A percentile compares a stretch with the other conserved stretches of the same genome.
phyloP scores from a whole-genome alignment of 129 eudicot species.

The Escallonia herrerae region DNA sequence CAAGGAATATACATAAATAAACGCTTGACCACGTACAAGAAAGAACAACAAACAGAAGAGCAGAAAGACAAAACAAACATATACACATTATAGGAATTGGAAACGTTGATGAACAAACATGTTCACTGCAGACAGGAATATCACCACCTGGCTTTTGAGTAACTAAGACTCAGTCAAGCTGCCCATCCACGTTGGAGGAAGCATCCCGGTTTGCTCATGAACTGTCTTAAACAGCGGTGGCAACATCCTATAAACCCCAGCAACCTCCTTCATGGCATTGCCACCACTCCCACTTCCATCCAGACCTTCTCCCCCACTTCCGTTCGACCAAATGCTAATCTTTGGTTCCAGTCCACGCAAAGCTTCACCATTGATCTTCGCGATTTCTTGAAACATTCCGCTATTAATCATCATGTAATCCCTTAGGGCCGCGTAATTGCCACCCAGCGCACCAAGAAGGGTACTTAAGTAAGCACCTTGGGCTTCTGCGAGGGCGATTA shows the following conservation, averaged over 20 bases:
- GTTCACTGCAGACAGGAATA: too few relatives aligned
- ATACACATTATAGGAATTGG: not conserved
- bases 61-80: not conserved
- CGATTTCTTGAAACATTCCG: conserved; percentile 24
- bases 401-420: conserved; percentile 26
- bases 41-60: too few relatives aligned
- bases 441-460: conserved; percentile 6
- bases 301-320: conserved; percentile 7
- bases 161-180: conserved; percentile 8
- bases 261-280: conserved; percentile 19
- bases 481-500: conserved; percentile 18
- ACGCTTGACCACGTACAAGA: not conserved
- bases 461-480: conserved; percentile 19
- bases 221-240: conserved; percentile 30
- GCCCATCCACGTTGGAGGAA: conserved; percentile 34
- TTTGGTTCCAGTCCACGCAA: conserved; percentile 26
- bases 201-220: conserved; percentile 32
- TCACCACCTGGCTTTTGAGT: too few relatives aligned
- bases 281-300: conserved; percentile 16
- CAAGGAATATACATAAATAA: too few relatives aligned
- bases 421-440: conserved; percentile 19
- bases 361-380: conserved; percentile 24
- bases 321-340: conserved; percentile 29
- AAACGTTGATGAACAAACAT: not conserved
- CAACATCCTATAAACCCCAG: conserved; percentile 26